Percentiles rank a stretch among this genome's conserved stretches.
These are phyloP conservation scores for Leptodermis oblonga DNA, from an alignment of 257 asterid genomes.

Conservation along the genomic window DNA sequence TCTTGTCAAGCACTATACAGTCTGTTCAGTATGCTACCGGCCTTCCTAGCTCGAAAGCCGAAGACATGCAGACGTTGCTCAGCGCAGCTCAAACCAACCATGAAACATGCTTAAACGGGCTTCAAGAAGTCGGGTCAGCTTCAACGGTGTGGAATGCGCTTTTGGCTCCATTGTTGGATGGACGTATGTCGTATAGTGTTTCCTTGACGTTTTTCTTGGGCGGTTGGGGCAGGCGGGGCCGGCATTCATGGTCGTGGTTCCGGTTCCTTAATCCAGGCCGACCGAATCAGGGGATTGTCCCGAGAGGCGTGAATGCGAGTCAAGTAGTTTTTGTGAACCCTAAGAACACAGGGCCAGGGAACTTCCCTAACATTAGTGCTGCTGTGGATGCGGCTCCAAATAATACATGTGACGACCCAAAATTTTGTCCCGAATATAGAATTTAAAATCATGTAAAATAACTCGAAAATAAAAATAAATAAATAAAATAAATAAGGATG, in stretches of 20 bases:
- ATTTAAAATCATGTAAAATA: no score
- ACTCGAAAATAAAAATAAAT: no score
- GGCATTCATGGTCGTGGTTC: neutral
- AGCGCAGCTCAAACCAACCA: constrained; percentile 65
- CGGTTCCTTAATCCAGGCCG: constrained; percentile 8
- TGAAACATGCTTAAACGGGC: constrained; percentile 64
- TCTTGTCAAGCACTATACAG: constrained; percentile 22
- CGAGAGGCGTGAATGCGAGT: constrained; percentile 26
- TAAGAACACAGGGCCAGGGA: constrained; percentile 37
- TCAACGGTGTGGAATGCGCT: constrained; percentile 35
- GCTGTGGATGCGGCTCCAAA: constrained; percentile 60
- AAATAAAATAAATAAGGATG: no score
- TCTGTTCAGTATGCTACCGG: neutral
- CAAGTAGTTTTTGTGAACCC: constrained; percentile 47
- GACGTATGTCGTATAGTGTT: constrained; percentile 49
- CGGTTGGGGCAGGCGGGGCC: constrained; percentile 38
- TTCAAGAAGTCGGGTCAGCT: constrained; percentile 34
- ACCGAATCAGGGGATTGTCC: constrained; percentile 26
- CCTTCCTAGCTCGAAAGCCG: constrained; percentile 31
- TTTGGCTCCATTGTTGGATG: constrained; percentile 41
- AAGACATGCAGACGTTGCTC: constrained; percentile 51
- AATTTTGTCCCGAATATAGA: no score
- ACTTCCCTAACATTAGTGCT: constrained; percentile 47
- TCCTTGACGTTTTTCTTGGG: constrained; percentile 51
- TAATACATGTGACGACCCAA: no score